These are phyloP conservation scores for Aspergillus sp. DNA, from an alignment of 2,329 filamentous ascomycete species.

Conservation along the genomic window DNA sequence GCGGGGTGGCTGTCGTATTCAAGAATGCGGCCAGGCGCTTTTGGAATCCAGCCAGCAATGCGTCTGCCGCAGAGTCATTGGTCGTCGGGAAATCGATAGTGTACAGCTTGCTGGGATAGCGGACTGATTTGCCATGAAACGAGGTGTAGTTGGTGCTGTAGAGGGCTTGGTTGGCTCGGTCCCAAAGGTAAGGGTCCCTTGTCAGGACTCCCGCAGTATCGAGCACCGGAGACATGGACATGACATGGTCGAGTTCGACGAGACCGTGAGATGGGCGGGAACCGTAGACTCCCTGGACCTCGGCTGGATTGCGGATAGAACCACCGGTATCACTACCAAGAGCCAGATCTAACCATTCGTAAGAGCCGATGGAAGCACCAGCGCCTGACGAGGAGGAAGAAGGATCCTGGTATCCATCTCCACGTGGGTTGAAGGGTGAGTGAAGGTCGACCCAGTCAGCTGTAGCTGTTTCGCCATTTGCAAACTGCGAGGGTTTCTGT, in stretches of 20 bases:
- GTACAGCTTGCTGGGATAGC: constrained; percentile 7
- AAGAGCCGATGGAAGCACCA: constrained; percentile 33
- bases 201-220: constrained; percentile 51
- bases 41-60: constrained; percentile 46
- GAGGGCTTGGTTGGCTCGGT: constrained; percentile 46
- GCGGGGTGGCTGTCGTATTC: constrained; percentile 11
- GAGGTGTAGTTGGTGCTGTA: constrained; percentile 46
- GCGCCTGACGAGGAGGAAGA: constrained; percentile 27
- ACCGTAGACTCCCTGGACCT: constrained; percentile 53
- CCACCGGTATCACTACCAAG: constrained; percentile 48
- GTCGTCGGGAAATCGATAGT: constrained; percentile 41
- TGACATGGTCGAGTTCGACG: constrained; percentile 50
- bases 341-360: constrained; percentile 50
- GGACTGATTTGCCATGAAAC: constrained; percentile 36
- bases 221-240: constrained; percentile 47
- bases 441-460: constrained; percentile 33
- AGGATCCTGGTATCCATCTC: constrained; percentile 39
- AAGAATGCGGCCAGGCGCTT: constrained; percentile 48
- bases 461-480: constrained; percentile 24
- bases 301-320: constrained; percentile 49
- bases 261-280: constrained; percentile 53
- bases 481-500: constrained; percentile 32
- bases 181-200: constrained; percentile 24
- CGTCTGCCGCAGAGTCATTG: constrained; percentile 34
- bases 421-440: constrained; percentile 36